Evolutionary conservation across 2,329 filamentous ascomycete species (phyloP), one percentile per base, ranked within the genome.

Genomic region (Paecilomyces niveus): DNA sequence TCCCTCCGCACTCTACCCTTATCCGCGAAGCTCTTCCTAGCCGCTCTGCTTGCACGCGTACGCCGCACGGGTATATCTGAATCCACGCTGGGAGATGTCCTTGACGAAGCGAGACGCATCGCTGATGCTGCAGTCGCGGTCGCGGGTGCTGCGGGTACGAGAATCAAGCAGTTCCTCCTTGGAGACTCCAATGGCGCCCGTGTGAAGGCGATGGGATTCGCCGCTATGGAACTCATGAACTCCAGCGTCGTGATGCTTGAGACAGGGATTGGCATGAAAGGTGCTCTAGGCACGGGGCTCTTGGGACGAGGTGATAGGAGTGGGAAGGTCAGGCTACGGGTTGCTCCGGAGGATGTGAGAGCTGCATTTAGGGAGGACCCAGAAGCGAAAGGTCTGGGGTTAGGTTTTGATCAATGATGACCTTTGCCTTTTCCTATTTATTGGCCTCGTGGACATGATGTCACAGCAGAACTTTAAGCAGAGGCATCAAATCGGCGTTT

Each of bases 301-400:
- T 45, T 87, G 18, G 75, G 79, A 60, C 86, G 86, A 63, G 88
- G 92, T 0, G 93, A 97, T 70, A 82, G 94, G 51, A 91, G 90
- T 22, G 93, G 91, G 58, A 92, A 95, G 73, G 84, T 99, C 49
- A 83, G 93, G 58, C 80, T 99, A 58, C 86, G 90, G 22, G 87
- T 97, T 64, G 89, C 90, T 11, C 90, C 96, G 60, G 93, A 97
- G 68, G 93, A 99, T 75, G 85, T 99, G 29, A 88, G 88, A 70
- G 83, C 91, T 70, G 94, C 93, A 31, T 86, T 97, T 65, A 86
- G 88, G 60, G 92, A 96, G 64, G 94, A 99, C 76, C 85, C 84
- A 7, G 91, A 97, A 70, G 87, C 95, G 57, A 92, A 87, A 73
- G 87, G 89, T 45, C 79, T 96, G 68, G 90, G 90, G 31, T 83